Evolutionary conservation across 2,329 filamentous ascomycete species (phyloP).

Genomic region (Oidium heveae): DNA sequence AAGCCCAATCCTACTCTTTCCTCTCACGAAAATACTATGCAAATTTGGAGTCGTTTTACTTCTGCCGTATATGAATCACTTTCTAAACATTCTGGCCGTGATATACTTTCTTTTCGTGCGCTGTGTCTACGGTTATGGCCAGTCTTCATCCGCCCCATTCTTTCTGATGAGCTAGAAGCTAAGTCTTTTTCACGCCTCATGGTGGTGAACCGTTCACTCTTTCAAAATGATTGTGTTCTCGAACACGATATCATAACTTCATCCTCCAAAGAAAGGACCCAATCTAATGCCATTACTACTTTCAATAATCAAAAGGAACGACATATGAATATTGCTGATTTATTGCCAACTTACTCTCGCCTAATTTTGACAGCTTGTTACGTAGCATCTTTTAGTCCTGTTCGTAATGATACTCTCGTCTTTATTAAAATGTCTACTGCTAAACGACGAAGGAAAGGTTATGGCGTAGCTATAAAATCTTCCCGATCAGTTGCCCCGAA

Average conservation of each 20-base stretch:
- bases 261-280: slow-evolving; percentile 2
- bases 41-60: slow-evolving; percentile 60
- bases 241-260: slow-evolving; percentile 32
- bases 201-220: slow-evolving; percentile 39
- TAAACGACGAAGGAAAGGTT: slow-evolving; percentile 16
- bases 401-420: slow-evolving; percentile 44
- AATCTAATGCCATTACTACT: slow-evolving; percentile 1
- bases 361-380: slow-evolving; percentile 55
- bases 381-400: slow-evolving; percentile 55
- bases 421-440: slow-evolving; percentile 29
- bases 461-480: slow-evolving; percentile 19
- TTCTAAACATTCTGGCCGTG: slow-evolving; percentile 53
- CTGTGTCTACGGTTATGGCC: slow-evolving; percentile 60
- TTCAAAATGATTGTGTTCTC: slow-evolving; percentile 47
- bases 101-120: slow-evolving; percentile 45
- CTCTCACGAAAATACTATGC: slow-evolving; percentile 25
- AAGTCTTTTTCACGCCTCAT: slow-evolving; percentile 71
- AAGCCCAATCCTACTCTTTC: slow-evolving; percentile 19
- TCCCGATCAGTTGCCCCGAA: slow-evolving; percentile 18
- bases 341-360: slow-evolving; percentile 46
- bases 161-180: slow-evolving; percentile 38
- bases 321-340: slow-evolving; percentile 22
- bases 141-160: slow-evolving; percentile 55
- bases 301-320: slow-evolving; percentile 1
- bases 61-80: slow-evolving; percentile 72